These are phyloP conservation scores for Fusarium lyarnte DNA, from an alignment of 2,329 filamentous ascomycete species.

Conservation along the genomic window DNA sequence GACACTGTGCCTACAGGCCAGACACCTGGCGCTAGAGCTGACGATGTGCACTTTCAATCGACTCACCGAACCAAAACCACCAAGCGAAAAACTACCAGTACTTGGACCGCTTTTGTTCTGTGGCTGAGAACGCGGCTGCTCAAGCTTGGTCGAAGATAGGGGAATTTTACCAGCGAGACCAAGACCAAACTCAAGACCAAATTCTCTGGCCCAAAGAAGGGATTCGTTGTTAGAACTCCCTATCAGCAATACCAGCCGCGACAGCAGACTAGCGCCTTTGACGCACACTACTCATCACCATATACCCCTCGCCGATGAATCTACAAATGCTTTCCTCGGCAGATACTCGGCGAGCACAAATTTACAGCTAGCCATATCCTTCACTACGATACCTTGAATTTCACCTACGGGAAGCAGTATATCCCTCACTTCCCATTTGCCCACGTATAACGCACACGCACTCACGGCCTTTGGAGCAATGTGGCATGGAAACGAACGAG, in stretches of 20 bases:
- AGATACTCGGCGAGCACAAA: background rate
- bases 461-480: conserved; percentile 35
- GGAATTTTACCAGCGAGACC: conserved; percentile 33
- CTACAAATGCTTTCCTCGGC: background rate
- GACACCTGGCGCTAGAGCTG: conserved; percentile 46
- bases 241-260: conserved; percentile 17
- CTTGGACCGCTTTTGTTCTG: conserved; percentile 71
- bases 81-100: conserved; percentile 69
- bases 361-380: conserved; percentile 6
- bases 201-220: conserved; percentile 17
- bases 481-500: conserved; percentile 18
- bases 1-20: conserved; percentile 51
- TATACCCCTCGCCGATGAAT: conserved; percentile 23
- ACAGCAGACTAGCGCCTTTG: conserved; percentile 4
- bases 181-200: conserved; percentile 26
- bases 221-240: conserved; percentile 17
- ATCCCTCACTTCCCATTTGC: conserved; percentile 14
- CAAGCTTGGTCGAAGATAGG: conserved; percentile 54
- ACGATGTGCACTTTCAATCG: conserved; percentile 56
- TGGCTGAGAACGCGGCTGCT: conserved; percentile 68
- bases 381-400: conserved; percentile 17
- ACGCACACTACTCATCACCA: conserved; percentile 22
- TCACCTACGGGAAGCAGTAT: conserved; percentile 16
- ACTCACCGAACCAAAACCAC: conserved; percentile 57
- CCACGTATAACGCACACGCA: conserved; percentile 28